Base-by-base conservation (phyloP, 2,329 filamentous ascomycete species). In the Ceratocystis harringtonii region DNA sequence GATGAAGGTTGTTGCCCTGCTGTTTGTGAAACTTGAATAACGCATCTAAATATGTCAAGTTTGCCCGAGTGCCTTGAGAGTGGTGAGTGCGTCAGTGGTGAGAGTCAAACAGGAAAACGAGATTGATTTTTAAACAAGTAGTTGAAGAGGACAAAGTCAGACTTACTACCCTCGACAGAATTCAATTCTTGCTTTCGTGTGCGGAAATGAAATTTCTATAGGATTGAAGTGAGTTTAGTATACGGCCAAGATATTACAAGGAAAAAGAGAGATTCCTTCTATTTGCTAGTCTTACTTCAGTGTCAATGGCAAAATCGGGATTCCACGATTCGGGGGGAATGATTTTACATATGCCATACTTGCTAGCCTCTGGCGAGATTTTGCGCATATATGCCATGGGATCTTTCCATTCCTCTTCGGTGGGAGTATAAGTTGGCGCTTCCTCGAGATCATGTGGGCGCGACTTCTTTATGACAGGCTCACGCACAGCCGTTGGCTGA, bases 101-200 rank as follows among this genome's bases (percentile, higher is more conserved):
- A 65, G 28, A 36, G 25, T 58, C 55, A 45, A 57, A 36, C n/a
- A 30, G 36, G 45, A 17, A 60, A 45, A 60, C 17, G 41, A 30
- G 19, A 36, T 22, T 41, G 28, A 8, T 22, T 28, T 65, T 30
- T 2, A 30, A 36, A 30, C 44, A 32, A 10, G 7, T n/a, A 17
- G 12, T 41, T 22, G 48, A 3, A 10, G n/a, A 45, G 22, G 22
- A 17, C 7, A 19, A 69, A 41, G 36, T 15, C 10, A 41, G 69
- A 81, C 85, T 76, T 83, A 95, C 91, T 94, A 81, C 94, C 94
- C 87, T 99, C 94, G 61, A 97, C 90, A 17, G 92, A 95, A 75
- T 99, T 99, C 68, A 99, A 80, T 75, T 97, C 92, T 75, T 99
- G 94, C 74, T 95, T 91, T 73, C 94, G 85, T 15, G 94, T 99